Evolutionary conservation across 345 rosid species (phyloP).

Genomic region (Eucalyptus coolabah): DNA sequence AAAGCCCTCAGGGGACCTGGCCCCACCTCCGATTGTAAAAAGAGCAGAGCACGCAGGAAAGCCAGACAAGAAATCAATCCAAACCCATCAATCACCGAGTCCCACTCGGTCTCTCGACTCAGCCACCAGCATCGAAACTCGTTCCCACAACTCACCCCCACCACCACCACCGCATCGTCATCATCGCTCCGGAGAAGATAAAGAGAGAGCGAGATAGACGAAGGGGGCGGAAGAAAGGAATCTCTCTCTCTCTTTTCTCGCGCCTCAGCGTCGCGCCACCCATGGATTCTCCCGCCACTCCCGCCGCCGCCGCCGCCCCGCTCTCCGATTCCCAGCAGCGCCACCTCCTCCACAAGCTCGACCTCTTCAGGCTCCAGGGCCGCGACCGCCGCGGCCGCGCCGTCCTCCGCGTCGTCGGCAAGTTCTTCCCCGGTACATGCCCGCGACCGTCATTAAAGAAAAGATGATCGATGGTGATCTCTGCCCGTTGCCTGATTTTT

Average conservation of each 20-base stretch:
- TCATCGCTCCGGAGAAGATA: background rate
- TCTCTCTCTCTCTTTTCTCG: background rate
- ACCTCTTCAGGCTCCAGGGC: constrained; percentile 33
- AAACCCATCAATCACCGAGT: background rate
- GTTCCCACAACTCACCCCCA: background rate
- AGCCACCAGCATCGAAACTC: background rate
- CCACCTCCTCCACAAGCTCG: constrained; percentile 20
- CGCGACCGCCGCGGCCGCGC: constrained; percentile 24
- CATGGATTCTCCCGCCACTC: background rate
- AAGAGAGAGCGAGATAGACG: background rate
- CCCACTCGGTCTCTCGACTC: background rate
- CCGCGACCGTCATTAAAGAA: background rate
- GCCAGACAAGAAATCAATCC: background rate
- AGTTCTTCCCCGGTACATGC: constrained; percentile 28
- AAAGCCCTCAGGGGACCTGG: background rate
- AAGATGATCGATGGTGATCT: background rate
- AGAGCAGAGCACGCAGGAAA: background rate
- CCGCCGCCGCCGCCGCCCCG: background rate
- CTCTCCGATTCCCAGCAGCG: constrained; percentile 4
- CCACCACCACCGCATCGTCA: background rate
- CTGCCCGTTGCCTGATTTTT: background rate
- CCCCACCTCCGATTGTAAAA: background rate
- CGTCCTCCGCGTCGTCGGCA: constrained; percentile 29
- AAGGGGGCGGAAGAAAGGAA: background rate
- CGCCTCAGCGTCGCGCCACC: background rate